These are phyloP conservation scores for Hydnum rufescens DNA, from an alignment of 768 basidiomycete species.

Conservation along the genomic window DNA sequence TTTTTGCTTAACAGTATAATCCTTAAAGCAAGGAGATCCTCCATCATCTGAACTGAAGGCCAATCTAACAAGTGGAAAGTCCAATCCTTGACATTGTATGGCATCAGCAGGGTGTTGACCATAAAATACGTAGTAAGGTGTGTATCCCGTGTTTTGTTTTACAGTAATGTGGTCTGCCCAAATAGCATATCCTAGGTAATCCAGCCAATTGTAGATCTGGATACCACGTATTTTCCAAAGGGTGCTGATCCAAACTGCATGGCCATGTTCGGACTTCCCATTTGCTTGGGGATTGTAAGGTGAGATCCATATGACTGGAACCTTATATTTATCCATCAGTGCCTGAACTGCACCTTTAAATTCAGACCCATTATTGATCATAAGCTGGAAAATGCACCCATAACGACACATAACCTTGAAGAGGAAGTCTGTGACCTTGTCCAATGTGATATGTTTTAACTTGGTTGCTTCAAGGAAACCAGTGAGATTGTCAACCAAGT, in stretches of 20 bases:
- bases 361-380: not conserved
- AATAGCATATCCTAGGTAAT: constrained; percentile 13
- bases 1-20: not conserved
- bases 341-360: not conserved
- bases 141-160: constrained; percentile 16
- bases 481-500: not conserved
- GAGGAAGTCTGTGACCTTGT: not conserved
- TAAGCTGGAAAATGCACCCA: not conserved
- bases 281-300: not conserved
- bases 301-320: not conserved
- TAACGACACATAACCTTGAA: not conserved
- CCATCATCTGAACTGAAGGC: not conserved
- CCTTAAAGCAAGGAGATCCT: not conserved
- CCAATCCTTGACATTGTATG: not conserved
- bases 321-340: not conserved
- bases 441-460: not conserved
- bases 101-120: not conserved
- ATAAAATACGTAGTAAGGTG: constrained; percentile 16
- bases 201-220: constrained; percentile 16
- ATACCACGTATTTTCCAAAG: not conserved
- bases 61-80: not conserved
- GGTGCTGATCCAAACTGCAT: not conserved
- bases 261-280: not conserved
- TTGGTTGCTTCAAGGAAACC: not conserved
- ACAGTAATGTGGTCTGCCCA: constrained; percentile 16